Percentiles rank a stretch among this genome's conserved stretches.
These are phyloP conservation scores for Ceratocystis variospora DNA, from an alignment of 2,329 filamentous ascomycete genomes.

Conservation along the genomic window DNA sequence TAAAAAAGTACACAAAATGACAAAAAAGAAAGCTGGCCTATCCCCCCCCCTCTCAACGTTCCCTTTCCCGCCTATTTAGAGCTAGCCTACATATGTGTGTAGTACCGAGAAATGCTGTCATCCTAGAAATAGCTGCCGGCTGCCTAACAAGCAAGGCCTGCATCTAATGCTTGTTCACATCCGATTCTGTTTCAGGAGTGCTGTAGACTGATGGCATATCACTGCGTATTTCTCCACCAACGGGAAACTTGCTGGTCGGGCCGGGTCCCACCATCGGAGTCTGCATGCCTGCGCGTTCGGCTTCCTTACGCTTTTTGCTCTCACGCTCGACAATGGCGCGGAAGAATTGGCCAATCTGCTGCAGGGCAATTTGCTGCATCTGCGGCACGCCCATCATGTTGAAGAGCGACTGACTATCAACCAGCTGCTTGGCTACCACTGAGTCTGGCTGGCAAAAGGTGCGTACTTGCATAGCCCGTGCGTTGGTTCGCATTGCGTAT, in stretches of 20 bases:
- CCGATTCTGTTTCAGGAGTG: not conserved
- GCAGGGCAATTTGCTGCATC: conserved; percentile 33
- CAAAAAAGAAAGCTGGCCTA: too few species aligned
- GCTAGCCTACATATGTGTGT: not conserved
- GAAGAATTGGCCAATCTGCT: conserved; percentile 42
- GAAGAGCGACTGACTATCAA: conserved; percentile 39
- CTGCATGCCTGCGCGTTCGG: conserved; percentile 21
- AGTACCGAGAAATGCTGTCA: not conserved
- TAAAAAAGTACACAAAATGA: too few species aligned
- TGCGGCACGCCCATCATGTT: conserved; percentile 36
- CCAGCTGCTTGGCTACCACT: conserved; percentile 43
- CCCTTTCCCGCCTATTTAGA: too few species aligned
- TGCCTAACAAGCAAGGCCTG: not conserved
- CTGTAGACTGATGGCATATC: conserved; percentile 13
- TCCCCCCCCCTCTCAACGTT: too few species aligned
- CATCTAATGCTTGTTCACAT: not conserved
- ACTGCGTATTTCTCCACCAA: conserved; percentile 11
- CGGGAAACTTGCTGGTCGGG: conserved; percentile 8
- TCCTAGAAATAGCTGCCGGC: not conserved
- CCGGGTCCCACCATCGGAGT: conserved; percentile 16
- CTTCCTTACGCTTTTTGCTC: conserved; percentile 23
- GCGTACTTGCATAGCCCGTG: conserved; percentile 38
- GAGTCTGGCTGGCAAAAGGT: conserved; percentile 46
- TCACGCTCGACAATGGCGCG: conserved; percentile 38
- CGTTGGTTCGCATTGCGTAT: conserved; percentile 39